Evolutionary conservation across 2,329 filamentous ascomycete genomes (phyloP).

Genomic region (Ophiocordyceps sinensis): DNA sequence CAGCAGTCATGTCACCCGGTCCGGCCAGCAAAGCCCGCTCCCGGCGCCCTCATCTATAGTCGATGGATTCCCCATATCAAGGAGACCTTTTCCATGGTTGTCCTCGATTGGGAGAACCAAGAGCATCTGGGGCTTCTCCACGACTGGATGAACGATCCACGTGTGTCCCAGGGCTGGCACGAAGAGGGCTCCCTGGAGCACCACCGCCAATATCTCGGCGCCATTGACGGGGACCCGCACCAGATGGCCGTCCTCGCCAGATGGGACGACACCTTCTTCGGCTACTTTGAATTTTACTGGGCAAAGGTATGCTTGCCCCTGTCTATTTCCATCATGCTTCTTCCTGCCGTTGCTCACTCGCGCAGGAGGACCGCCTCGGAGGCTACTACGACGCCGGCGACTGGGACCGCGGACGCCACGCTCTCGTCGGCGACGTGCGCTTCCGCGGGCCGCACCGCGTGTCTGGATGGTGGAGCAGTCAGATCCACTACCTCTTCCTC

Average conservation of each 20-base stretch:
- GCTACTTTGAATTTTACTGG: constrained; percentile 74
- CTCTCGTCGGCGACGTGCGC: constrained; percentile 41
- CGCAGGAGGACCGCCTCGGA: constrained; percentile 39
- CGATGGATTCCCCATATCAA: constrained; percentile 63
- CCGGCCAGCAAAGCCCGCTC: constrained; percentile 55
- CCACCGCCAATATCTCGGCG: constrained; percentile 56
- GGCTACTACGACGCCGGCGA: constrained; percentile 40
- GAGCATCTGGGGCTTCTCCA: constrained; percentile 60
- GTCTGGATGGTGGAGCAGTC: constrained; percentile 44
- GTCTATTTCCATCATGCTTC: too few relatives aligned
- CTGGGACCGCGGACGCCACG: constrained; percentile 44
- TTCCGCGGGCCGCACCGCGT: constrained; percentile 48
- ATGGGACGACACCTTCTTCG: constrained; percentile 58
- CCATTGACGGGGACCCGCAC: constrained; percentile 57
- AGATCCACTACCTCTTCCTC: constrained; percentile 49
- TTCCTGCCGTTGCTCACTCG: background rate
- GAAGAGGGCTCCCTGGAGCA: constrained; percentile 63
- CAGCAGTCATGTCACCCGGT: constrained; percentile 54
- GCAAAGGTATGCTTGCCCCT: constrained; percentile 30
- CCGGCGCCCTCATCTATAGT: constrained; percentile 60
- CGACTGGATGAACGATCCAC: constrained; percentile 71
- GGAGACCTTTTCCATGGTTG: constrained; percentile 67
- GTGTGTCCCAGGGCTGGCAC: constrained; percentile 69
- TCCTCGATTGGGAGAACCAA: constrained; percentile 49
- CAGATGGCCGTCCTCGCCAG: constrained; percentile 54